These are phyloP conservation scores for Exophiala oligosperma DNA, from an alignment of 2,329 filamentous ascomycete species.

Conservation along the genomic window DNA sequence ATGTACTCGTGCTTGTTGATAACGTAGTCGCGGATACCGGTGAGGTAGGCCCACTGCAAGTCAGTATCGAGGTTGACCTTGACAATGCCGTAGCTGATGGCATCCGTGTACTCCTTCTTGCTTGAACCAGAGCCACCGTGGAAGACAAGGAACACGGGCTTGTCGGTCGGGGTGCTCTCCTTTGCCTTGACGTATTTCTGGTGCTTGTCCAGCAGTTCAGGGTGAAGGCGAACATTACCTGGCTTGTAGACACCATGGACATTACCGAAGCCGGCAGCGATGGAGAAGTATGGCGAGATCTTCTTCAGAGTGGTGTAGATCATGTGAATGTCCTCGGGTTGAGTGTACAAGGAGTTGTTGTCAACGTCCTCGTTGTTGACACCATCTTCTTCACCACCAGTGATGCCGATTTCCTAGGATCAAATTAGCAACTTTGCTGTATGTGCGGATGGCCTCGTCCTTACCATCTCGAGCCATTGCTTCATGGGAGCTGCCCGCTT, in stretches of 20 bases:
- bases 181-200: slow-evolving; percentile 87
- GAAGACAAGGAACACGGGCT: slow-evolving; percentile 99
- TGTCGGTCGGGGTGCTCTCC: slow-evolving; percentile 68
- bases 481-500: slow-evolving; percentile 95
- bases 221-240: slow-evolving; percentile 94
- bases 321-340: slow-evolving; percentile 91
- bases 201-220: slow-evolving; percentile 95
- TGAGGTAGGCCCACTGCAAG: slow-evolving; percentile 91
- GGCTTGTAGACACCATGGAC: slow-evolving; percentile 99
- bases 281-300: slow-evolving; percentile 95
- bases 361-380: slow-evolving; percentile 98
- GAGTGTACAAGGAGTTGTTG: slow-evolving; percentile 96
- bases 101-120: slow-evolving; percentile 86
- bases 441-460: slow-evolving; percentile 24
- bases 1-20: slow-evolving; percentile 95
- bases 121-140: slow-evolving; percentile 92
- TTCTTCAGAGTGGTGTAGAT: slow-evolving; percentile 83
- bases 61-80: slow-evolving; percentile 99
- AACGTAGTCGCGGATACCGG: slow-evolving; percentile 92
- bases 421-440: slow-evolving; percentile 4
- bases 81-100: slow-evolving; percentile 90
- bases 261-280: slow-evolving; percentile 97
- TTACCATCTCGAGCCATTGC: slow-evolving; percentile 98
- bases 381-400: slow-evolving; percentile 95
- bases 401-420: slow-evolving; percentile 79